Percentiles rank a stretch among this genome's conserved stretches.
These are phyloP conservation scores for Arabidopsis lyrata DNA, from an alignment of 441 rosid species.

Conservation along the genomic window DNA sequence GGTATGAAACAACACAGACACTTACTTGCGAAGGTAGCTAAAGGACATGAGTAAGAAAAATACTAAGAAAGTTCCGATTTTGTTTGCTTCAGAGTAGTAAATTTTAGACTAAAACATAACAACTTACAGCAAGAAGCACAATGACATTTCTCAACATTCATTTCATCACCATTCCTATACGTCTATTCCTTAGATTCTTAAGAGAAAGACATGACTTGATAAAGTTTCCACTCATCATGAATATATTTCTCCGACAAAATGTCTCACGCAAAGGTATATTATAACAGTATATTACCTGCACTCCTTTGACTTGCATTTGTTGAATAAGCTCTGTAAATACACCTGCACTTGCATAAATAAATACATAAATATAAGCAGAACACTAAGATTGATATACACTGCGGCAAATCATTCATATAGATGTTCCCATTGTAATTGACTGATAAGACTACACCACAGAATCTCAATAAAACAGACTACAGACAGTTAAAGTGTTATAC, in stretches of 20 bases:
- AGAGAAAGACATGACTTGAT: background rate
- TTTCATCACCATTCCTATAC: background rate
- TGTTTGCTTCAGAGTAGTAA: background rate
- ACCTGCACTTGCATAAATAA: conserved; percentile 55
- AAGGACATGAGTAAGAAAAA: background rate
- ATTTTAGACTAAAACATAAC: background rate
- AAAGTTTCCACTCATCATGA: background rate
- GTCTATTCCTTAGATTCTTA: conserved; percentile 7
- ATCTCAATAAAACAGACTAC: conserved; percentile 1
- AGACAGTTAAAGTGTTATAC: background rate
- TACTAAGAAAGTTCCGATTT: background rate
- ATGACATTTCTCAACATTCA: background rate
- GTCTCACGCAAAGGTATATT: background rate
- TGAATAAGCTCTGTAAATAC: conserved; percentile 99
- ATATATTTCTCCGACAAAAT: background rate
- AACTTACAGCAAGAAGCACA: conserved; percentile 7
- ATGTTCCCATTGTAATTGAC: background rate
- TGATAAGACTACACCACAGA: background rate
- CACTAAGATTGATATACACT: background rate
- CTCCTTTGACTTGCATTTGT: conserved; percentile 97
- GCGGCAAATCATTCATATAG: background rate
- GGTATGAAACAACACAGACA: background rate
- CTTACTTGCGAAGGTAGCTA: background rate
- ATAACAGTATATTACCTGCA: conserved; percentile 67
- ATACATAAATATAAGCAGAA: background rate